phyloP scores from a whole-genome alignment of 768 basidiomycete species.

The Xerocomellus chrysenteron region DNA sequence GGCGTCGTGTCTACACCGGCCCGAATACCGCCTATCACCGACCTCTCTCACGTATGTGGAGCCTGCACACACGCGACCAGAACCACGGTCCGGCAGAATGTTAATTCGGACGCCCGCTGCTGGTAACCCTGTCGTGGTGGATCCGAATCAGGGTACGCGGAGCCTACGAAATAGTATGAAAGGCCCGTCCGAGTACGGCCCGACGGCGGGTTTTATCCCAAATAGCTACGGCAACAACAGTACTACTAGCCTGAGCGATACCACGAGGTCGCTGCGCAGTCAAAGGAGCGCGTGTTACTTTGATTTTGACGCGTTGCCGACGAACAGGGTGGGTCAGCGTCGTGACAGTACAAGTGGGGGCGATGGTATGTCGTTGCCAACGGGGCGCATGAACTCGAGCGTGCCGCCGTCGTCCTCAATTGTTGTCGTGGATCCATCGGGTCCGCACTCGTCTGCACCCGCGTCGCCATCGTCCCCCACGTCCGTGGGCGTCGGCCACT shows the following conservation, averaged over 20 bases:
- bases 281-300: slow-evolving; percentile 21
- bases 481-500: slow-evolving; percentile 1
- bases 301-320: slow-evolving; percentile 30
- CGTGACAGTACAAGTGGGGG: not conserved
- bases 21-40: slow-evolving; percentile 23
- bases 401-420: not conserved
- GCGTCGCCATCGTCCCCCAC: not conserved
- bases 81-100: not conserved
- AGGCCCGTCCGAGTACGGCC: slow-evolving; percentile 17
- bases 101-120: not conserved
- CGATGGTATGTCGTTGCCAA: not conserved
- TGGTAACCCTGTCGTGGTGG: not conserved
- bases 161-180: not conserved
- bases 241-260: slow-evolving; percentile 7
- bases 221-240: slow-evolving; percentile 9
- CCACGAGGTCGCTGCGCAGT: slow-evolving; percentile 10
- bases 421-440: not conserved
- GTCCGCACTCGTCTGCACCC: not conserved
- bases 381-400: no score
- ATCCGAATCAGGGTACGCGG: slow-evolving; percentile 3
- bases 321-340: not conserved
- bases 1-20: slow-evolving; percentile 35
- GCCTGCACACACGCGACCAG: slow-evolving; percentile 15
- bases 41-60: slow-evolving; percentile 21
- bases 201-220: slow-evolving; percentile 32